A percentile compares a stretch with the other conserved stretches of the same genome.
These are phyloP conservation scores for Aquilaria sinensis DNA, from an alignment of 345 rosid species.

Conservation along the genomic window DNA sequence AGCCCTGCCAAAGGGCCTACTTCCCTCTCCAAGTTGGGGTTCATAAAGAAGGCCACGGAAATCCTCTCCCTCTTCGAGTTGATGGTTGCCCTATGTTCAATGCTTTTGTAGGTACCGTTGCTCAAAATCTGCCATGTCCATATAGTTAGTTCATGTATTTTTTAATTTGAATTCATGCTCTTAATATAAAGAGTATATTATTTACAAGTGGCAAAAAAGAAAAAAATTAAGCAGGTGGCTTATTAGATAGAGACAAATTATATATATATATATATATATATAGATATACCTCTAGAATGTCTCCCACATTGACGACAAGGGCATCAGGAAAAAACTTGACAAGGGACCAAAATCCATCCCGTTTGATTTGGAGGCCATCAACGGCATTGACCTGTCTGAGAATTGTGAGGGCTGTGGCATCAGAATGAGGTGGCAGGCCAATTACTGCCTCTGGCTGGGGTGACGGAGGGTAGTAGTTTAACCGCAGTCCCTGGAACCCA, in stretches of 20 bases:
- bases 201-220: too few species aligned
- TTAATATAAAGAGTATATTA: too few species aligned
- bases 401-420: conserved; percentile 12
- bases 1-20: conserved; percentile 21
- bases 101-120: conserved; percentile 23
- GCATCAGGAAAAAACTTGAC: conserved; percentile 18
- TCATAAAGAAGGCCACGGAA: conserved; percentile 16
- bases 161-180: too few species aligned
- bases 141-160: too few species aligned
- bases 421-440: conserved; percentile 41
- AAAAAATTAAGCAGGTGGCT: too few species aligned
- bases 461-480: conserved; percentile 48
- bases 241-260: too few species aligned
- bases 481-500: conserved; percentile 37
- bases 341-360: too few species aligned
- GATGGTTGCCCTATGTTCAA: conserved; percentile 17
- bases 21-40: conserved; percentile 15
- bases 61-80: conserved; percentile 21
- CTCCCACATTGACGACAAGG: conserved; percentile 19
- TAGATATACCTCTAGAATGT: conserved; percentile 16
- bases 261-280: neutral
- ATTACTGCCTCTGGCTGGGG: conserved; percentile 37
- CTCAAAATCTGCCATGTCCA: conserved; percentile 15
- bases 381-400: conserved; percentile 24
- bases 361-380: too few species aligned